These are phyloP conservation scores for Turritis glabra DNA, from an alignment of 345 rosid genomes.

Conservation along the genomic window DNA sequence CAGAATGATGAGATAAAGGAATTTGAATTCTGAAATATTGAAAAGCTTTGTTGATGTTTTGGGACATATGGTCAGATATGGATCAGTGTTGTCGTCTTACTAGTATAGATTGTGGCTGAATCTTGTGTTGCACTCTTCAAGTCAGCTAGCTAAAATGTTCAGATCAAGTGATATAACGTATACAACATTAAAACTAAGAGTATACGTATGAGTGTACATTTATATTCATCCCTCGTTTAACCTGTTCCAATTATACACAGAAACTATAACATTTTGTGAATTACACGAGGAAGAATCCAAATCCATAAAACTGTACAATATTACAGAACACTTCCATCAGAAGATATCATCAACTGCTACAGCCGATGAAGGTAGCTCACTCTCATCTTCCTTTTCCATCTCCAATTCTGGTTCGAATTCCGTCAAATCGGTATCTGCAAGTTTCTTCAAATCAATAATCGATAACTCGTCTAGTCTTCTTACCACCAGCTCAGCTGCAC, in stretches of 20 bases:
- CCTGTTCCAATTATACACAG: conserved; percentile 42
- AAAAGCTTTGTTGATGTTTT: background rate
- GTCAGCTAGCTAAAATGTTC: background rate
- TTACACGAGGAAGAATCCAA: conserved; percentile 19
- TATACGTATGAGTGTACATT: conserved; percentile 25
- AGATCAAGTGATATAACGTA: background rate
- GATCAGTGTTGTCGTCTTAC: too few relatives aligned
- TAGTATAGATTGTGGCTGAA: background rate
- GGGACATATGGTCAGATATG: background rate
- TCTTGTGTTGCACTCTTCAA: background rate
- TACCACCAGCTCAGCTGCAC: conserved; percentile 93
- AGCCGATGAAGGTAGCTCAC: conserved; percentile 42
- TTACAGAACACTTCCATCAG: conserved; percentile 52
- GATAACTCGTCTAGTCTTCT: conserved; percentile 80
- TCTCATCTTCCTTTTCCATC: conserved; percentile 68
- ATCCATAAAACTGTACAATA: conserved; percentile 55
- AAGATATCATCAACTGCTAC: conserved; percentile 66
- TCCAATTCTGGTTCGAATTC: conserved; percentile 74
- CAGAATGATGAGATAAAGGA: conserved; percentile 11
- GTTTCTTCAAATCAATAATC: conserved; percentile 87
- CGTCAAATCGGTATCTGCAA: conserved; percentile 70
- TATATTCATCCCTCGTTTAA: conserved; percentile 12
- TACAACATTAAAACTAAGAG: background rate
- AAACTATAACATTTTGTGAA: conserved; percentile 23
- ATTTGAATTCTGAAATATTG: background rate